phyloP scores from a whole-genome alignment of 768 basidiomycete species.

The Pleurotus sapidus region DNA sequence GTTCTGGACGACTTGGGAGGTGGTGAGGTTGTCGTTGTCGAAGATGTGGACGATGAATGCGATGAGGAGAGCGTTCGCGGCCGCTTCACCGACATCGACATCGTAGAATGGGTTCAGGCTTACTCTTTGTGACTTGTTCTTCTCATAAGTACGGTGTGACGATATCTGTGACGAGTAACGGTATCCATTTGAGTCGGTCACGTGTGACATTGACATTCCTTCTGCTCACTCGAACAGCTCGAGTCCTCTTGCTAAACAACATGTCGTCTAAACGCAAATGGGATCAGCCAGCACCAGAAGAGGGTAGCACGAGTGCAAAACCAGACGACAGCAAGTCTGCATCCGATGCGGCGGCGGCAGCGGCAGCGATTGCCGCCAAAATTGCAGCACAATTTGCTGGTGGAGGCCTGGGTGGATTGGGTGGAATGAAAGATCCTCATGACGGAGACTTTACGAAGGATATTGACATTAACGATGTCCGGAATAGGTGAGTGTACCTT shows the following conservation, averaged over 20 bases:
- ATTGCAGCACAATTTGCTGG: conserved; percentile 84
- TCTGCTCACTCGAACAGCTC: too few species aligned
- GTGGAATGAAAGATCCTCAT: conserved; percentile 57
- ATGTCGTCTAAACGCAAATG: conserved; percentile 82
- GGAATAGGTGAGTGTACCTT: conserved; percentile 79
- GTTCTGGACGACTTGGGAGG: conserved; percentile 7
- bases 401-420: conserved; percentile 37
- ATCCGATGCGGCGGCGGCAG: conserved; percentile 62
- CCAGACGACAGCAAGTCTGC: conserved; percentile 60
- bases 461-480: conserved; percentile 95
- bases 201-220: too few species aligned
- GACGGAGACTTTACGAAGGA: conserved; percentile 85
- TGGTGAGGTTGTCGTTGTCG: background rate
- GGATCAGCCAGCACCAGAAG: conserved; percentile 65
- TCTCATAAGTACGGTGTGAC: too few species aligned
- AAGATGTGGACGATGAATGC: conserved; percentile 10
- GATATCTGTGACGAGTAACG: too few species aligned
- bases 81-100: conserved; percentile 10
- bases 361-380: conserved; percentile 90
- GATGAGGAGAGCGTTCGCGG: conserved; percentile 9
- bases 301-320: conserved; percentile 36
- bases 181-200: too few species aligned
- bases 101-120: background rate
- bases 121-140: too few species aligned
- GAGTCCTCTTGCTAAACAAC: background rate